Evolutionary conservation across 352 stramenopile genomes (phyloP), one percentile per base, ranked within the genome.

Genomic region (Salisapilia sapeloensis): DNA sequence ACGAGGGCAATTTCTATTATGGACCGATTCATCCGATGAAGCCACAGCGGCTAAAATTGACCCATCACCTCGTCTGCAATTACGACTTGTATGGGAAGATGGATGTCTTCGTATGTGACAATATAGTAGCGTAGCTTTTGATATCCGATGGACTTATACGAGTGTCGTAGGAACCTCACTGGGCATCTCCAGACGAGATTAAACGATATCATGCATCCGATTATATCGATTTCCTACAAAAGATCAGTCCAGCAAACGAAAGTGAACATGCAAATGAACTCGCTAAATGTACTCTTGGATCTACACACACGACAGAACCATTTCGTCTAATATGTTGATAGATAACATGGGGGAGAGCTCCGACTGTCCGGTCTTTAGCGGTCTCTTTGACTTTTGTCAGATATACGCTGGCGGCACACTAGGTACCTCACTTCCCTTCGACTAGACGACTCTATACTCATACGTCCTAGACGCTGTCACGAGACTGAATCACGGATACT

Each of bases 11-110:
- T 54, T 97, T 96, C 44, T 97, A 98, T 70, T 98, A 97, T 72
- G 90, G 84, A 13, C 60, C 89, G 29, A 52, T 82, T 40, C 93
- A 99, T 58, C 93, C 93, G 21, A 98, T 98, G 93, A 98, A 98
- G 70, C 92, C 92, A 6, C 75, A 87, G 39, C 84, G 95, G 33
- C 70, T 99, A 24, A 97, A 97, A 64, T 57, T 99, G 46, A 78
- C 95, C 29, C 95, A 99, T 60, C 92, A 99, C 48, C 70, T 99
- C 2, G 81, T 99, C 24, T 63, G 99, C n/a, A 83, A 84, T 27
- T 99, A 99, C 58, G 93, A 96, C 18, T 56, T 99, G 14, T 99
- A 99, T 58, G 82, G 85, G 30, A 93, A 98, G 58, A 98, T 99
- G 92, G 93, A 99, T 44, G 93, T 97, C 24, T 99, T 98, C 69